Evolutionary conservation across 495 filamentous ascomycete species (phyloP), one percentile per base, ranked within the genome.

Genomic region (Jackrogersella minutella): DNA sequence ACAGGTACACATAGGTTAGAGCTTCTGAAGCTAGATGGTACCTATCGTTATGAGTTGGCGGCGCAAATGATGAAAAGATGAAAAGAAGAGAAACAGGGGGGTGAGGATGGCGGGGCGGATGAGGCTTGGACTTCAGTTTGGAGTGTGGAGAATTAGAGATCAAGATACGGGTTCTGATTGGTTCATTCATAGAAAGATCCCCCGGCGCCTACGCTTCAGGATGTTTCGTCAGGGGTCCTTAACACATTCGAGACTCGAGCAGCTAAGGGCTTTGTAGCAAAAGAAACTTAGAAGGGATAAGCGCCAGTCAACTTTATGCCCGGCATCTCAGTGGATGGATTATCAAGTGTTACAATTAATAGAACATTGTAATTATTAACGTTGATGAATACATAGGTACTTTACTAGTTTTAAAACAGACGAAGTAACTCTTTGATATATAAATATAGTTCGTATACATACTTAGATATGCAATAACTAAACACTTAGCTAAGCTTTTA

Each of bases 181-280:
- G 66, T 43, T 41, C 4, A 49, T 47, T 14, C 2, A 28, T 28
- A 3, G 9, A 21, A 58, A 37, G 62, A 46, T 54, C 65, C 61
- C 33, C 43, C 3, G 61, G 56, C 66, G 71, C 65, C 62, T 66
- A 53, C 50, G 74, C 72, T 64, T 71, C 74, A 76, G 70, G 51
- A 50, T 64, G 74, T 74, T 76, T 74, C 74, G 70, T 76, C 74
- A 71, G 64, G 74, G 74, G 72, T 69, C 55, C 58, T 68, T 70
- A 65, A 76, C 72, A 73, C 74, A 71, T 53, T 58, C 65, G 63
- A 68, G 66, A 69, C 63, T 67, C 24, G 43, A 59, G 22, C 52
- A 39, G 52, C 49, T 43, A 62, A 51, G 62, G 54, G 40, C 33
- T 53, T 30, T 52, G 58, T 58, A 50, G 39, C 62, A 66, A 51